Base-by-base conservation (phyloP, 2,329 filamentous ascomycete species). In the Arthrobotrys iridis region DNA sequence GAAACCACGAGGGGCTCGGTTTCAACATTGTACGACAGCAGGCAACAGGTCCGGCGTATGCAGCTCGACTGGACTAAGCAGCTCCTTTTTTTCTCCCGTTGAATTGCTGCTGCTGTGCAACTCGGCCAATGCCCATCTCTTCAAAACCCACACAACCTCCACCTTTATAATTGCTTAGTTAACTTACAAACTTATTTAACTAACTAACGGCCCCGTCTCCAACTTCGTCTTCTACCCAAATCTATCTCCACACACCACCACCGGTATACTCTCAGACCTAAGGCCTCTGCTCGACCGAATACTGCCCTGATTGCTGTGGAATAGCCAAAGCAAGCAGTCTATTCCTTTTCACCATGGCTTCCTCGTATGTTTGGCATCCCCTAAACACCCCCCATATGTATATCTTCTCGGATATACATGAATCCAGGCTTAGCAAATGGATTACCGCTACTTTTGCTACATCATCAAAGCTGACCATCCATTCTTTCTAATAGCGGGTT, bases 401-500 rank as follows among this genome's bases (percentile, higher is more conserved):
- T 37, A 22, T 33, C 24, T 20, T 33, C 24, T 5, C 35, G 6
- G 24, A 2, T 41, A 18, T 63, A 18, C 40, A 11, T 26, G 22
- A n/a, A 35, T 43, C 13, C 48, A 60, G 50, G 26, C 28, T 24
- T 26, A 41, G 37, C 6, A 37, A 41, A 46, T 66, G 30, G 50
- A n/a, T 52, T 33, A 20, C 43, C 52, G 28, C 22, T 37, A 4
- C 24, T 35, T 33, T 45, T 30, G 43, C 48, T 28, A 50, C 18
- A 41, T 37, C 26, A 46, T 24, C 40, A 48, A n/a, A 18, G 18
- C 59, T 57, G 37, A 59, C 55, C 11, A 30, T 37, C 35, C 20
- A 45, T 46, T 11, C 15, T 28, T 50, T 41, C 46, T 11, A 48
- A 59, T 75, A 62, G 30, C 63, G 63, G 43, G 48, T 67, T 94